Percentiles rank a stretch among this genome's conserved stretches.
Conservation (phyloP, 495 filamentous ascomycete species). For the Penicillium diatomitis region DNA sequence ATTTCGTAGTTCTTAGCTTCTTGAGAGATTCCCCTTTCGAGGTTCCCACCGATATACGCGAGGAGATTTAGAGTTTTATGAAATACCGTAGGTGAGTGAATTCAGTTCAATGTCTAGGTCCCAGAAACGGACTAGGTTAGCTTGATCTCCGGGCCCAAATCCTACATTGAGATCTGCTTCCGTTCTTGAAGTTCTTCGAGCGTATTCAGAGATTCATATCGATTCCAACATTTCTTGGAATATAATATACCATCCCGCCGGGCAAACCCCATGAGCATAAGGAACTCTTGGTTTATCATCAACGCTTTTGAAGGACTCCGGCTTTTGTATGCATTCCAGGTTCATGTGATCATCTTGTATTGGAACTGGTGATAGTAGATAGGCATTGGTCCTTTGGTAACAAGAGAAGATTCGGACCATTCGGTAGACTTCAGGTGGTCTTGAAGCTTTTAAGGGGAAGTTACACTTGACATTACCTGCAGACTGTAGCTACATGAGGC, state of each 20-base stretch:
- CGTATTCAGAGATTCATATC: conserved; percentile 8
- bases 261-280: conserved; percentile 13
- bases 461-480: too few relatives aligned
- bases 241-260: conserved; percentile 14
- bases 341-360: neutral
- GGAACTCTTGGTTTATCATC: conserved; percentile 14
- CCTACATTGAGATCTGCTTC: conserved; percentile 10
- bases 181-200: conserved; percentile 14
- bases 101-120: too few relatives aligned
- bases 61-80: conserved; percentile 20
- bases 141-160: conserved; percentile 10
- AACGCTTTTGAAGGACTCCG: conserved; percentile 13
- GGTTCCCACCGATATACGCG: conserved; percentile 8
- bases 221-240: conserved; percentile 13
- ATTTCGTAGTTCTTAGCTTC: conserved; percentile 23
- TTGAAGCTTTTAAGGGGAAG: too few relatives aligned
- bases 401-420: too few relatives aligned
- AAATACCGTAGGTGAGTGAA: conserved; percentile 5
- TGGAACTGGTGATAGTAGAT: too few relatives aligned
- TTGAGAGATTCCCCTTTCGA: conserved; percentile 12
- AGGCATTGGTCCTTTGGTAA: too few relatives aligned
- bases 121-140: conserved; percentile 4
- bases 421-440: too few relatives aligned
- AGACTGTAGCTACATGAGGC: too few relatives aligned
- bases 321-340: conserved; percentile 14